Percentiles rank a stretch among this genome's conserved stretches.
phyloP scores from a whole-genome alignment of 345 rosid species.

The Lepidium africanum region DNA sequence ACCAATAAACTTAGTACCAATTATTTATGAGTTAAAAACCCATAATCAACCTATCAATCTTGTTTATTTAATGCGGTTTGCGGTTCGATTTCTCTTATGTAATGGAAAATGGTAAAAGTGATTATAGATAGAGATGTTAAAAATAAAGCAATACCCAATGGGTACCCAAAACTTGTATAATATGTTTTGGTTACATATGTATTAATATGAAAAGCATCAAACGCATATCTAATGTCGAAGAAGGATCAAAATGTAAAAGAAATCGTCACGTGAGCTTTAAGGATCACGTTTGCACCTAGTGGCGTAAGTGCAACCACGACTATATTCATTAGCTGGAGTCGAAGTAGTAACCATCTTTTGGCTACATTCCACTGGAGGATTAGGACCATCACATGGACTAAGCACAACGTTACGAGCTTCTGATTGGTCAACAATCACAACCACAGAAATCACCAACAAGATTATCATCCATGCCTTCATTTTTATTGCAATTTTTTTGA shows the following conservation, averaged over 20 bases:
- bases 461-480: slow-evolving; percentile 18
- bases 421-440: slow-evolving; percentile 1
- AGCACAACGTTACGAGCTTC: background rate
- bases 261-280: background rate
- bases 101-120: too few relatives aligned
- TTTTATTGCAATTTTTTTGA: background rate
- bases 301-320: background rate
- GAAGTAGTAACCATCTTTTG: too few relatives aligned
- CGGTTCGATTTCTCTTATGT: too few relatives aligned
- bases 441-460: slow-evolving; percentile 4
- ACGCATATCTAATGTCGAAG: background rate
- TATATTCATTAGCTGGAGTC: background rate
- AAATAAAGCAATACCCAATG: too few relatives aligned
- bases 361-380: background rate
- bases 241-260: background rate
- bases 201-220: background rate
- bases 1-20: too few relatives aligned
- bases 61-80: too few relatives aligned
- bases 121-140: too few relatives aligned
- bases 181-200: background rate
- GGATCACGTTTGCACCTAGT: background rate
- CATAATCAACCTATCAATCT: too few relatives aligned
- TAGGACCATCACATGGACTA: background rate
- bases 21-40: too few relatives aligned
- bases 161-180: background rate